Evolutionary conservation across 2,329 filamentous ascomycete genomes (phyloP), one percentile per base, ranked within the genome.

Genomic region (Teratosphaeria zuluensis): DNA sequence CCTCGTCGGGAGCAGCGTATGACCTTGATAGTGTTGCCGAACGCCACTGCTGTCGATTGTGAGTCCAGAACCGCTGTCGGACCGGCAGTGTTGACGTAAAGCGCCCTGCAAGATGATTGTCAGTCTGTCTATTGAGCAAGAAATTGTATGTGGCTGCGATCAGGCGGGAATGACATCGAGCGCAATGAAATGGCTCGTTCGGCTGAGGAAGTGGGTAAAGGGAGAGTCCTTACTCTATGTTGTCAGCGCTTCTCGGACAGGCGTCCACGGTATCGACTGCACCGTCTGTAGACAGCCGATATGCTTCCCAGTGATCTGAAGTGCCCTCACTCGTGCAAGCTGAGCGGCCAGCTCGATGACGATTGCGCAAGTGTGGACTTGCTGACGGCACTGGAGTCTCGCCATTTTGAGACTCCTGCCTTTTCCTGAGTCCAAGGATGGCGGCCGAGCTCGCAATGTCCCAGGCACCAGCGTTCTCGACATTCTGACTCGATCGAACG

Each of bases 11-110:
- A 64, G 42, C n/a, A 31, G 9, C 61, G 59, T 30, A 91, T 80
- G 55, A 91, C 75, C 72, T 90, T 91, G 66, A 91, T 78, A 1
- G 83, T 78, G 64, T 90, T 88, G 12, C 88, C 89, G 60, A 91
- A 84, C 0, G 81, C 86, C 32, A 92, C 80, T 0, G 84, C 88
- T 2, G 89, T 78, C 55, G 85, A 87, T 53, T 80, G 78, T 54
- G 81, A 79, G 12, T 88, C 88, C 1, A 90, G 74, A 56, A 77
- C 76, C 1, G 78, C 77, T 58, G 87, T 81, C 0, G 88, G 88
- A 0, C 88, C 89, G 1, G 87, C 75, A 53, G 79, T 79, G 2
- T 81, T 81, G 24, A 90, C 83, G 53, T 89, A 82, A 4, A 92
- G 76, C 58, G 84, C 78, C 2, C 80, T 77, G 3, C 82, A 1